phyloP scores from a whole-genome alignment of 768 basidiomycete species.

The Tulasnella sp. region DNA sequence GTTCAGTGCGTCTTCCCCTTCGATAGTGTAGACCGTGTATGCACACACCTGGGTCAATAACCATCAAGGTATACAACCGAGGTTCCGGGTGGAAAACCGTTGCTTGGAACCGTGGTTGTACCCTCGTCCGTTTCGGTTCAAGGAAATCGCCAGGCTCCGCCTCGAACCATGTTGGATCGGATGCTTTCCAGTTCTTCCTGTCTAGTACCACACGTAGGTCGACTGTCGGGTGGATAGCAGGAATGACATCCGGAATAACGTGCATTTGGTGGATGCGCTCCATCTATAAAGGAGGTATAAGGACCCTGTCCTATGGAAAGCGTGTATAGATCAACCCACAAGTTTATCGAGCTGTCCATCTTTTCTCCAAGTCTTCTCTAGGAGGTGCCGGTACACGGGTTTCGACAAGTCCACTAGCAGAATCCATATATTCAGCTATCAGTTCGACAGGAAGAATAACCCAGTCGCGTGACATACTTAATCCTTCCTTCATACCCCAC shows the following conservation, averaged over 20 bases:
- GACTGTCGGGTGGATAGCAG: slow-evolving; percentile 55
- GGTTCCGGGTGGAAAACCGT: slow-evolving; percentile 76
- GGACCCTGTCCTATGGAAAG: background rate
- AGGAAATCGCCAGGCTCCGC: slow-evolving; percentile 67
- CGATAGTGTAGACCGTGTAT: background rate
- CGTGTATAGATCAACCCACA: slow-evolving; percentile 36
- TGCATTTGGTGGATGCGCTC: slow-evolving; percentile 87
- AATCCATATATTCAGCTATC: slow-evolving; percentile 2
- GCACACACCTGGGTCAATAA: slow-evolving; percentile 70
- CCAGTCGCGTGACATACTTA: slow-evolving; percentile 43
- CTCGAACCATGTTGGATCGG: slow-evolving; percentile 22
- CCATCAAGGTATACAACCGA: slow-evolving; percentile 74
- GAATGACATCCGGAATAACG: slow-evolving; percentile 79
- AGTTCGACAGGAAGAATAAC: background rate
- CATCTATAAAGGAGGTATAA: slow-evolving; percentile 46
- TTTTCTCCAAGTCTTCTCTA: slow-evolving; percentile 77
- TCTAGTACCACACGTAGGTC: slow-evolving; percentile 58
- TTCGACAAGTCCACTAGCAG: slow-evolving; percentile 30
- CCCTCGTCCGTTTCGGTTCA: slow-evolving; percentile 53
- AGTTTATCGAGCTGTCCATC: slow-evolving; percentile 76
- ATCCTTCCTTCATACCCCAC: slow-evolving; percentile 69
- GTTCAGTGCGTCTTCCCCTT: slow-evolving; percentile 1
- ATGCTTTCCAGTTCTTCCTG: slow-evolving; percentile 25
- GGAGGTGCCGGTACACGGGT: slow-evolving; percentile 62
- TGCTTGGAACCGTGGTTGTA: slow-evolving; percentile 53